A percentile compares a stretch with the other conserved stretches of the same genome.
Evolutionary conservation across 441 rosid genomes (phyloP).

Genomic region (Pelargonium australe): DNA sequence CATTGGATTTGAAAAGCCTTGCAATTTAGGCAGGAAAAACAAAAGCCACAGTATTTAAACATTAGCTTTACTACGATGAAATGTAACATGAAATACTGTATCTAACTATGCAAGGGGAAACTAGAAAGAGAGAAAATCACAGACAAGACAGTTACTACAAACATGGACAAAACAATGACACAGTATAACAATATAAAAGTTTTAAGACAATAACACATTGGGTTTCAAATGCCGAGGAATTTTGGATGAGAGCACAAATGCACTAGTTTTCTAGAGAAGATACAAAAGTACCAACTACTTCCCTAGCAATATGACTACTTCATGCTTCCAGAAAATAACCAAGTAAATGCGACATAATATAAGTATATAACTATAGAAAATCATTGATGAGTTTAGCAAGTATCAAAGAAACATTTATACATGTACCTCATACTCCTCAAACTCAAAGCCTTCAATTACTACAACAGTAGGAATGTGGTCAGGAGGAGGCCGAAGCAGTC

Average conservation of each 20-base stretch:
- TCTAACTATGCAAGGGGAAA: too few species aligned
- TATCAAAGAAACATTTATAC: slow-evolving; percentile 9
- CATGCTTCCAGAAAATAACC: not conserved
- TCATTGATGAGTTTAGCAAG: not conserved
- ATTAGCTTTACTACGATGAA: too few species aligned
- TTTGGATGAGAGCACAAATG: not conserved
- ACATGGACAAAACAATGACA: not conserved
- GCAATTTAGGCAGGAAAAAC: too few species aligned
- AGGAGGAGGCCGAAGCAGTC: slow-evolving; percentile 78
- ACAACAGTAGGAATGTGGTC: slow-evolving; percentile 56
- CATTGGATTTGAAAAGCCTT: too few species aligned
- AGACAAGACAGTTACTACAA: not conserved
- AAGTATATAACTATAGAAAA: not conserved
- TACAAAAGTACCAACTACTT: not conserved
- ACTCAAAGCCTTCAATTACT: slow-evolving; percentile 76
- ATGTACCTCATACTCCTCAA: slow-evolving; percentile 90
- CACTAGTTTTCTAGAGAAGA: not conserved
- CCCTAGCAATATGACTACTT: not conserved
- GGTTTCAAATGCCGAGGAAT: not conserved
- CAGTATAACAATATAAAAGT: not conserved
- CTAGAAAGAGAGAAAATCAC: too few species aligned
- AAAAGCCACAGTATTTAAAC: too few species aligned
- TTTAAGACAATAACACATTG: not conserved
- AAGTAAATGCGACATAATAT: not conserved
- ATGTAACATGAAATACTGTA: too few species aligned